Evolutionary conservation across 83 land plant genomes (phyloP).

Genomic region (Isoetes engelmannii): DNA sequence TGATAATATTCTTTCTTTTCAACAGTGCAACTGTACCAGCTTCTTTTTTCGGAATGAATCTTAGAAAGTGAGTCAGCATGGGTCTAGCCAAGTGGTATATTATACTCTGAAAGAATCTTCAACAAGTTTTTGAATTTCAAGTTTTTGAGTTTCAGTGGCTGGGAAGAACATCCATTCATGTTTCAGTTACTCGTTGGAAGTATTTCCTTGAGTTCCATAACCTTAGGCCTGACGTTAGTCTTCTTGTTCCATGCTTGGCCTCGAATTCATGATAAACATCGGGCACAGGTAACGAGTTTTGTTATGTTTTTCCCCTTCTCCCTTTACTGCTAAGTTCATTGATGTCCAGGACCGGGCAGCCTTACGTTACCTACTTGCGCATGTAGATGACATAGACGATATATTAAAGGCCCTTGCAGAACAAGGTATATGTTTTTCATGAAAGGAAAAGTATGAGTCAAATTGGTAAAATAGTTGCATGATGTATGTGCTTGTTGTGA

Average conservation of each 20-base stretch:
- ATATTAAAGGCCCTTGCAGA: conserved; percentile 27
- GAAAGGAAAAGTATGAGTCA: background rate
- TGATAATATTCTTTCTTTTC: conserved; percentile 1
- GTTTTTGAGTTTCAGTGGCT: conserved; percentile 24
- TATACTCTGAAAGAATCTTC: background rate
- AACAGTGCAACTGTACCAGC: conserved; percentile 36
- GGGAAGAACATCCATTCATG: conserved; percentile 32
- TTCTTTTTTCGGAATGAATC: conserved; percentile 38
- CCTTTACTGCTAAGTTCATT: background rate
- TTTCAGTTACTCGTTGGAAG: conserved; percentile 28
- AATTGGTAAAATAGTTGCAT: background rate
- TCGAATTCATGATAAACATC: conserved; percentile 24
- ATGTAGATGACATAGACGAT: conserved; percentile 38
- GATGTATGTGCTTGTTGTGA: background rate
- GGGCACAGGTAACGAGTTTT: conserved; percentile 30
- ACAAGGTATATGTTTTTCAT: conserved; percentile 10
- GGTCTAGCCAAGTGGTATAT: background rate
- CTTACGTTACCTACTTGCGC: conserved; percentile 30
- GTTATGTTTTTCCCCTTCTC: background rate
- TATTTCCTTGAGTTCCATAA: conserved; percentile 16
- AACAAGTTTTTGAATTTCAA: conserved; percentile 2
- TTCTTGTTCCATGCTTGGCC: conserved; percentile 22
- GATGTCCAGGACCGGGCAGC: conserved; percentile 29
- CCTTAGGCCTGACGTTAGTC: conserved; percentile 18
- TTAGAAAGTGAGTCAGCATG: conserved; percentile 18